Base-by-base conservation (phyloP, 352 stramenopile genomes). In the Pythium phragmiticola region DNA sequence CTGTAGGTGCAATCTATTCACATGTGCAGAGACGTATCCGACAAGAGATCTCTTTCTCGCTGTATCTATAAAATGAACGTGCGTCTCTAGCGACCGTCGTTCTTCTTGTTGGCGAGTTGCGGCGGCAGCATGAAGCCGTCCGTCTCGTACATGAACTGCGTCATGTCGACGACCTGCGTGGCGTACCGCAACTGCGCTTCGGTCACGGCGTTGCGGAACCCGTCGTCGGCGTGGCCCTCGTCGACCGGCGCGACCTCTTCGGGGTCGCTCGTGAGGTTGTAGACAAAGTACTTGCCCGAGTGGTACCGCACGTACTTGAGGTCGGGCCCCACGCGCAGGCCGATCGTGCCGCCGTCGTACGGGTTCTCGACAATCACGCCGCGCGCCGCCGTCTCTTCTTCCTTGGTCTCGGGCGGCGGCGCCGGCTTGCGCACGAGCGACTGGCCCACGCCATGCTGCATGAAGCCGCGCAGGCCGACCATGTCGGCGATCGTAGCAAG, bases 401-500 rank as follows among this genome's bases (percentile, higher is more conserved):
- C 26, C 1, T 30, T 30, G 26, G 26, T 30, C 26, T 30, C 26
- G 26, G 26, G 26, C 26, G 42, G 13, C 42, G 45, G n/a, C 2
- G 45, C n/a, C 45, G 4, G 51, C 37, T 59, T 49, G 36, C 60
- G 60, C 33, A 55, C 5, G 28, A 68, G 34, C 45, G 61, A 68
- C 34, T 58, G 53, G 37, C 61, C 61, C 8, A 57, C 23, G 36
- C 61, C 54, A 28, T 61, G 52, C 47, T 68, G 61, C 43, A 54
- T 36, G 45, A 68, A 63, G 36, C n/a, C 21, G 7, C 45, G 17
- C 3, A 68, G 7, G 16, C 46, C 61, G 9, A 68, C 19, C 19
- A 68, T 41, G 16, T 68, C 61, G 5, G 61, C 28, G 21, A 68
- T 36, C 23, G 61, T 68, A 4, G 52, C 45, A 19, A 68, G 46